phyloP scores from a whole-genome alignment of 352 stramenopile species.

The Phytopythium montanum region DNA sequence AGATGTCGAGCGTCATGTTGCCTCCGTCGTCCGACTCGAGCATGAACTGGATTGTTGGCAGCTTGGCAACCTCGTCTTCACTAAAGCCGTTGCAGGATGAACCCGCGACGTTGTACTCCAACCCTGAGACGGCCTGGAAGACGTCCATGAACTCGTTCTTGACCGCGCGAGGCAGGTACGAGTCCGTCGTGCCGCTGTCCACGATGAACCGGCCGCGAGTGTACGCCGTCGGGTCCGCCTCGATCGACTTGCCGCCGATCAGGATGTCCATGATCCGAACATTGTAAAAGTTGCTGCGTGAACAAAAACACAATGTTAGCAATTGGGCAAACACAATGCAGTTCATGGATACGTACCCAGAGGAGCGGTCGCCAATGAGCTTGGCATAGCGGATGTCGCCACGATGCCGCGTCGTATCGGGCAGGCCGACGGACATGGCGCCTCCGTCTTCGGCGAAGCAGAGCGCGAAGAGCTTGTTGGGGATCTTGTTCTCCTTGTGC shows the following conservation, averaged over 20 bases:
- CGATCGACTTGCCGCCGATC: slow-evolving; percentile 56
- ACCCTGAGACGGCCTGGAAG: slow-evolving; percentile 48
- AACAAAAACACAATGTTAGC: neutral
- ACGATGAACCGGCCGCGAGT: slow-evolving; percentile 68
- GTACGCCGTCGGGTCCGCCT: slow-evolving; percentile 33
- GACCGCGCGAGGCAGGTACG: slow-evolving; percentile 60
- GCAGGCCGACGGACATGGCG: slow-evolving; percentile 59
- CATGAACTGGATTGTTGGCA: slow-evolving; percentile 70
- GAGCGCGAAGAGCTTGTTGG: slow-evolving; percentile 71
- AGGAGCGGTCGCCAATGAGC: slow-evolving; percentile 34
- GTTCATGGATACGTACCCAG: slow-evolving; percentile 1
- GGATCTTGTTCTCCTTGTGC: slow-evolving; percentile 75
- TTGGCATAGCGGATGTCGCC: slow-evolving; percentile 57
- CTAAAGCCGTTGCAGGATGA: slow-evolving; percentile 49
- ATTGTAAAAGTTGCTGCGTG: slow-evolving; percentile 56
- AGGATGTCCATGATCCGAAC: slow-evolving; percentile 66
- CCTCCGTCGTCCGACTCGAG: slow-evolving; percentile 53
- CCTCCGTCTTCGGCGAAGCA: slow-evolving; percentile 73
- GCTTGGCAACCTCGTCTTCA: slow-evolving; percentile 34
- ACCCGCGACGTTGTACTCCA: slow-evolving; percentile 45
- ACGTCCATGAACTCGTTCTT: slow-evolving; percentile 46
- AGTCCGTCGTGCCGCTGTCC: slow-evolving; percentile 84
- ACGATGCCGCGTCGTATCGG: slow-evolving; percentile 45
- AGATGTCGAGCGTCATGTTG: slow-evolving; percentile 54
- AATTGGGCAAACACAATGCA: too few relatives aligned